Conservation (phyloP, 345 rosid species). For the Iberis pinnata region DNA sequence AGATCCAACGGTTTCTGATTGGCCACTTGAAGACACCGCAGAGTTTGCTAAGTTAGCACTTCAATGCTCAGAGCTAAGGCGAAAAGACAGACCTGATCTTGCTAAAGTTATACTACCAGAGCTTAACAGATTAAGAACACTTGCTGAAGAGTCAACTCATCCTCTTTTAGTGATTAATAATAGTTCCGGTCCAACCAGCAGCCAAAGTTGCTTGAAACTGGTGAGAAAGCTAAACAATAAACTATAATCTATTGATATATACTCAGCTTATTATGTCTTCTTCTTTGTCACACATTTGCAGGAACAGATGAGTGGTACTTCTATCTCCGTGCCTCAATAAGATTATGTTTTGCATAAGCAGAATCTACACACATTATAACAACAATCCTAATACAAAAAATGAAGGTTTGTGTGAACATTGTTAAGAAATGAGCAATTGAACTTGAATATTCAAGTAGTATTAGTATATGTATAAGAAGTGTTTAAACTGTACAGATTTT, state of each 20-base stretch:
- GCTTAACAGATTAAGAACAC: slow-evolving; percentile 56
- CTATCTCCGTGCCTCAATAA: slow-evolving; percentile 25
- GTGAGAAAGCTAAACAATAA: slow-evolving; percentile 30
- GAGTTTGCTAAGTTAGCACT: slow-evolving; percentile 53
- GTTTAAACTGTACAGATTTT: slow-evolving; percentile 92
- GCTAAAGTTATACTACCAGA: slow-evolving; percentile 58
- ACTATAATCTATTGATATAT: background rate
- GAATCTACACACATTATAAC: too few relatives aligned
- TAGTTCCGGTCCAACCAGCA: slow-evolving; percentile 18
- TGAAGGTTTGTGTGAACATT: too few relatives aligned
- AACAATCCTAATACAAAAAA: too few relatives aligned
- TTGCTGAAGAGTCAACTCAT: slow-evolving; percentile 50
- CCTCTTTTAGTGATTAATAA: slow-evolving; percentile 11
- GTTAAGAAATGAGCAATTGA: too few relatives aligned
- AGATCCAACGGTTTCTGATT: slow-evolving; percentile 56
- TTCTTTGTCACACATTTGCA: background rate
- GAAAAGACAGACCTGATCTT: slow-evolving; percentile 81
- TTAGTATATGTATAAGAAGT: slow-evolving; percentile 97
- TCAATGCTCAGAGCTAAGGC: slow-evolving; percentile 63
- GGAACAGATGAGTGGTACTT: slow-evolving; percentile 28
- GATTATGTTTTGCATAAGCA: too few relatives aligned
- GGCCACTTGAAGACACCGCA: slow-evolving; percentile 72
- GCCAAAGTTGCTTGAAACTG: slow-evolving; percentile 35
- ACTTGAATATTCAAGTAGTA: too few relatives aligned
- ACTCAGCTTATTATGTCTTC: slow-evolving; percentile 3